Evolutionary conservation across 2,329 filamentous ascomycete genomes (phyloP), one percentile per base, ranked within the genome.

Genomic region (Rhinocladiella similis): DNA sequence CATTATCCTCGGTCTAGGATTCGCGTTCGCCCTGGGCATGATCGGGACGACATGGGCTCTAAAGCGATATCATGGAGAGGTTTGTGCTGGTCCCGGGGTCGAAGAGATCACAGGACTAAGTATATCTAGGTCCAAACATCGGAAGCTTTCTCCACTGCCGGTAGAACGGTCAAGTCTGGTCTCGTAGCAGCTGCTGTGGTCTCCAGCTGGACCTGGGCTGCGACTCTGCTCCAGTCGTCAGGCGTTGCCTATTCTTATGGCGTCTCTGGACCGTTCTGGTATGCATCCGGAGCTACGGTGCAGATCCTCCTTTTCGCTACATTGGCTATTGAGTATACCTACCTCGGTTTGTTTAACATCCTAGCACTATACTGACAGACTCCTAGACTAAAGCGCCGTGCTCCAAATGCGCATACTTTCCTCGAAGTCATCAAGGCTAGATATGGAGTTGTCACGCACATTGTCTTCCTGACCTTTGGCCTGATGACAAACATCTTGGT

Each of bases 291-390:
- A n/a, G 90, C 90, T 10, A 91, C 88, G 0, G 89, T 94, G 5
- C 90, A 95, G 69, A 92, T 97, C 65, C 80, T 96, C 25, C 79
- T 97, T 1, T 96, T 97, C 66, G 91, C 92, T 1, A 95, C 91
- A 0, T 81, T 96, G 25, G 91, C 91, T 27, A 96, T 96, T 65
- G 90, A 95, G 71, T 63, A 48, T 60, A 58, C 54, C 20, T 2
- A 25, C 10, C 25, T 33, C 22, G 10, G 10, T 6, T 3, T 3
- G 5, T 33, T 33, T 33, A 2, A 9, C 3, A 9, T 33, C 29
- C 10, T 3, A 2, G 5, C 10, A 33, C 29, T 4, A 10, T 33
- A 3, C 29, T 33, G 29, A 33, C 29, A 33, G 10, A 12, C 7
- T 12, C 29, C 22, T 20, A 63, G 60, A 59, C 75, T 96, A 50